Base-by-base conservation (phyloP, 345 rosid species). In the Rhizophora mangle region DNA sequence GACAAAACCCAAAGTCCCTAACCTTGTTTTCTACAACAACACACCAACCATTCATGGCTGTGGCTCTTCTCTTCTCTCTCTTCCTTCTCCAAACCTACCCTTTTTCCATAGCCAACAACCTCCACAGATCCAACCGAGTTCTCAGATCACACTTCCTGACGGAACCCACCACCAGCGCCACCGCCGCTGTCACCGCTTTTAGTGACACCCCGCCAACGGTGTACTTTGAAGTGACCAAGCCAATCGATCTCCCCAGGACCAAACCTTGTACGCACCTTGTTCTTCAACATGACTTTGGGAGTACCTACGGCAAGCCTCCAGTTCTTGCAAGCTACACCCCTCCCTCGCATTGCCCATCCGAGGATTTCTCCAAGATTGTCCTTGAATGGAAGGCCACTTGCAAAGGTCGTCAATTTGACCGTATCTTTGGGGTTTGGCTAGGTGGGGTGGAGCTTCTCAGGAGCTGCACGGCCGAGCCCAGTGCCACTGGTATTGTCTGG, bases 391-490 rank as follows among this genome's bases (percentile, higher is more conserved):
- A 80, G 63, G 92, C 98, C 30, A 89, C 94, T 2, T 80, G 86
- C 78, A 73, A 68, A 76, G 98, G 98, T 34, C 80, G 87, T 55
- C 98, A 93, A 67, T 91, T 72, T 68, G 98, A 93, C 61, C 85
- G 97, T 21, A 93, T 93, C 10, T 89, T 91, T 64, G 98, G 98
- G 0, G 81, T 91, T 52, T 93, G 97, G 98, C 81, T 93, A 8
- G 84, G 85, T 43, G 97, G 97, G 0, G 92, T 87, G 0, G 98
- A 93, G 91, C 85, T 93, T 82, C 90, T 93, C 69, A 82, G 98
- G 63, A 87, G 98, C 82, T 93, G 98, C 81, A 85, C 97, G 19
- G 98, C 96, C 13, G 97, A 93, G 86, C 98, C 97, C 15, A 82
- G 74, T 11, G 67, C 83, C 0, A 85, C 79, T 49, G 98, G 97